Evolutionary conservation across 352 stramenopile genomes (phyloP).

Genomic region (Globisporangium splendens): DNA sequence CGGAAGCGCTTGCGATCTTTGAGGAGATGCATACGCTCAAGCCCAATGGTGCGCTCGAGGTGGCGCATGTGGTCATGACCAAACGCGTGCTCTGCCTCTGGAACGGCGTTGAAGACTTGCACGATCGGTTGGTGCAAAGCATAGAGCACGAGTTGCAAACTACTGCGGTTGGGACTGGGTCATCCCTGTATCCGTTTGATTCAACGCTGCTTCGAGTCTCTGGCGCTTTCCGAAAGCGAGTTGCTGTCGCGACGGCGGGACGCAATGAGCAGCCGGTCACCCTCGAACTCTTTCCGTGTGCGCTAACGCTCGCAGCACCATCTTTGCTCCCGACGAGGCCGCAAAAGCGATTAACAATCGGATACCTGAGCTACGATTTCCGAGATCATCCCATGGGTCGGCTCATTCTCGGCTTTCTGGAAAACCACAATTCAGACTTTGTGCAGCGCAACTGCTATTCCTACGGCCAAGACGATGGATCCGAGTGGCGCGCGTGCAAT

Average conservation of each 20-base stretch:
- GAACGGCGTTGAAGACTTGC: slow-evolving; percentile 40
- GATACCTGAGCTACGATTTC: slow-evolving; percentile 90
- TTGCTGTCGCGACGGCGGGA: slow-evolving; percentile 30
- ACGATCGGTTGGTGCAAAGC: slow-evolving; percentile 34
- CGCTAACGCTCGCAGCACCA: neutral
- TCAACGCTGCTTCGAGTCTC: slow-evolving; percentile 56
- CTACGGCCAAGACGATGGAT: slow-evolving; percentile 80
- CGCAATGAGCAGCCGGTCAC: slow-evolving; percentile 34
- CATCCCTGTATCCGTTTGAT: slow-evolving; percentile 64
- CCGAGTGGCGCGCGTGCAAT: slow-evolving; percentile 62
- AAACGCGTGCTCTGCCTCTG: slow-evolving; percentile 61
- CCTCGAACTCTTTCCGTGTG: slow-evolving; percentile 27
- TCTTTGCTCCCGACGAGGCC: neutral
- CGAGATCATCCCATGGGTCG: slow-evolving; percentile 92
- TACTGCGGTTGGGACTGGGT: neutral
- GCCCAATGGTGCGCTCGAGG: slow-evolving; percentile 27
- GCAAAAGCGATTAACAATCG: slow-evolving; percentile 50
- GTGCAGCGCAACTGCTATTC: slow-evolving; percentile 70
- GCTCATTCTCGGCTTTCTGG: slow-evolving; percentile 81
- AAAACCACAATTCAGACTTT: slow-evolving; percentile 50
- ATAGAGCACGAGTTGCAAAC: slow-evolving; percentile 19
- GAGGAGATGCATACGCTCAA: slow-evolving; percentile 13
- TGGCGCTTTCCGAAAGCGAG: slow-evolving; percentile 37
- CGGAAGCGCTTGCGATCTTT: slow-evolving; percentile 44
- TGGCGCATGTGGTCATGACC: slow-evolving; percentile 50